Conservation (phyloP, 192 early-diverging fungal species). For the Umbelopsis sp. region DNA sequence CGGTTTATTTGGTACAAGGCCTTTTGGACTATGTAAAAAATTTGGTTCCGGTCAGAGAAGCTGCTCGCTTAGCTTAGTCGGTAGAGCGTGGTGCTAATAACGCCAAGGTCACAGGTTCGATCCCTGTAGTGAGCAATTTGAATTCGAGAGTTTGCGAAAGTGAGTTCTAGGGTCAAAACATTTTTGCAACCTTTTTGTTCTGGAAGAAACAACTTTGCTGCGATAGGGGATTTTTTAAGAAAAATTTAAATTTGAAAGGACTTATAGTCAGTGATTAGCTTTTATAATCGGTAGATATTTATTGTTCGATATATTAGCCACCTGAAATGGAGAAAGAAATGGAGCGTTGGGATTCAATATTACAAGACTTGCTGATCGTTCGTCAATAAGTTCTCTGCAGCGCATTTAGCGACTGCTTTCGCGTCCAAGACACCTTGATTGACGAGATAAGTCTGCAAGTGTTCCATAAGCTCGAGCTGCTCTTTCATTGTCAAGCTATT, state of each 20-base stretch:
- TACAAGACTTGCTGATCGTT: neutral
- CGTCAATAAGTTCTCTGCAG: neutral
- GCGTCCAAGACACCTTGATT: slow-evolving; percentile 37
- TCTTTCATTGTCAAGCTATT: slow-evolving; percentile 26
- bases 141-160: no score
- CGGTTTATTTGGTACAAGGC: neutral
- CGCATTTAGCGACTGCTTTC: slow-evolving; percentile 26
- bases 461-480: slow-evolving; percentile 37
- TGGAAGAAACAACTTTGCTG: neutral
- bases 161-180: no score
- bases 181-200: no score
- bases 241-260: no score
- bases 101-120: slow-evolving; percentile 53
- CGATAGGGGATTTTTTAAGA: neutral
- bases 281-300: no score
- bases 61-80: slow-evolving; percentile 61
- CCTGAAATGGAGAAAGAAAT: neutral
- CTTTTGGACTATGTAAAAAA: neutral
- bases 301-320: no score
- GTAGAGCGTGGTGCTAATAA: slow-evolving; percentile 73
- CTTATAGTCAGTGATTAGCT: no score
- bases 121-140: slow-evolving; percentile 30
- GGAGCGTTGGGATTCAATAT: neutral
- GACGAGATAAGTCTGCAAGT: slow-evolving; percentile 36
- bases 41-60: neutral